Base-by-base conservation (phyloP, 2,329 filamentous ascomycete species). In the Thermomyces lanuginosus region DNA sequence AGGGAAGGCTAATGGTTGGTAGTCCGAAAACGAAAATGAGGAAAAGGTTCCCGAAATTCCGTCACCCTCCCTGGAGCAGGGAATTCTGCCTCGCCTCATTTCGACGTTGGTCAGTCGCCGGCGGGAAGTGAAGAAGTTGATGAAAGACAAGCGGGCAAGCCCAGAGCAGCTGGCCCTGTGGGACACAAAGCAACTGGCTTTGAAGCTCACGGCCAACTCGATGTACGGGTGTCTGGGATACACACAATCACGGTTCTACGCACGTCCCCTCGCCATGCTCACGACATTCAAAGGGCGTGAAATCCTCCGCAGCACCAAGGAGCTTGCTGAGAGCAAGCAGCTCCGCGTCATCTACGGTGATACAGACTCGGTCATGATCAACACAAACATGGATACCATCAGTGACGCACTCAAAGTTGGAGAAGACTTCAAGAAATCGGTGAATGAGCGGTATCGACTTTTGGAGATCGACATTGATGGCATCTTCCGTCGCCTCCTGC, bases 291-390 rank as follows among this genome's bases (percentile, higher is more conserved):
- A 98, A 53, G 89, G 89, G 31, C 82, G 89, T 61, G 89, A 98
- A 60, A 95, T 98, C 69, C 63, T 98, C 32, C 72, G 80, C 37
- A 91, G 81, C 48, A 98, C 89, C 30, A 98, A 95, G 53, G 84
- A 92, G 28, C 69, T 98, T 35, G 89, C 89, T 6, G 89, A 98
- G 55, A 80, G 72, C 43, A 84, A 79, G 40, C 76, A 83, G 33
- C 67, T 98, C 16, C 79, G 89, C 45, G 89, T 98, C 50, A 95
- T 98, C 36, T 98, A 98, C 43, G 89, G 89, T 60, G 89, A 98
- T 56, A 98, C 89, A 8, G 89, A 98, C 55, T 98, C 89, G 6
- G 89, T 98, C 56, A 98, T 98, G 89, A 95, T 98, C 62, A 98
- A 98, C 47, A 92, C 89, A 36, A 95, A 95, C 46, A 83, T 89